Base-by-base conservation (phyloP, 208 protist genomes). In the Trypanosoma lewisi region DNA sequence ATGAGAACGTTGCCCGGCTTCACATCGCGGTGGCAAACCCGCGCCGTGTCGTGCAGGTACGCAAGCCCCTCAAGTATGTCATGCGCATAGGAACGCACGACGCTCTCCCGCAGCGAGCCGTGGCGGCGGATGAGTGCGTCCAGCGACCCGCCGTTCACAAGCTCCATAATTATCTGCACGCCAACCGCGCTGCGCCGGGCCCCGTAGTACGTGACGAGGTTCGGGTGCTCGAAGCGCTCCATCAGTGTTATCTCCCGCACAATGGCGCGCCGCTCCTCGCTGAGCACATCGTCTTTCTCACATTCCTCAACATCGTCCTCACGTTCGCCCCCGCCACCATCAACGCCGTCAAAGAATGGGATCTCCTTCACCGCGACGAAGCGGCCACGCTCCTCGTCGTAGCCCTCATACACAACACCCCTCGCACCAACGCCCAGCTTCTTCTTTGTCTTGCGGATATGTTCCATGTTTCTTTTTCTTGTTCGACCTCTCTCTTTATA, bases 1-100 rank as follows among this genome's bases (percentile, higher is more conserved):
- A 97, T 82, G 50, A 97, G 77, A 19, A 97, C 80, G 56, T 97
- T 97, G 12, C 72, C 93, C 17, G 89, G 87, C 67, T 97, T 97
- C 31, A 97, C 69, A 70, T 97, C 93, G 16, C 91, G 75, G 64
- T 97, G 93, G 54, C 83, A 93, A n/a, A 97, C 82, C 25, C 77
- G 68, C 52, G 82, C 76, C 8, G 55, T 75, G 39, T 85, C 71
- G 61, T 97, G 93, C 52, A 97, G 70, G 67, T 94, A 96, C 39
- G 65, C 63, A 37, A 97, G 72, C 0, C 88, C 93, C 21, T 79
- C 68, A 0, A 94, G 71, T 6, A 96, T 76, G 47, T 96, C 86
- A 7, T 74, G 67, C 14, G 77, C 78, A 67, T 96, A 96, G 21
- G 73, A 70, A 7, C 78, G 79, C 33, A 85, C 83, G 11, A 94